phyloP scores from a whole-genome alignment of 179 eudicot genomes.

The Camellia oleifera region DNA sequence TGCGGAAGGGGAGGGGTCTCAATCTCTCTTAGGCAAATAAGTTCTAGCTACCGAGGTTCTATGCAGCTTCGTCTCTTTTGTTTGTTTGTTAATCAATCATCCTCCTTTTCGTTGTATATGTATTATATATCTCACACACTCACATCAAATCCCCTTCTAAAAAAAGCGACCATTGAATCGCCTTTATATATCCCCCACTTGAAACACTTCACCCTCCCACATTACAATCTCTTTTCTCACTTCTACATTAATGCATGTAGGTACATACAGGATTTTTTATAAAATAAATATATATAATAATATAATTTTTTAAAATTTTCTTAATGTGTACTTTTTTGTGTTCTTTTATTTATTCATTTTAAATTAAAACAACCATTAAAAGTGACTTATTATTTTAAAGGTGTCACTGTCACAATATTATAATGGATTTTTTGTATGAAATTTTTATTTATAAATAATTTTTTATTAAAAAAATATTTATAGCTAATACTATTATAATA shows the following conservation, averaged over 20 bases:
- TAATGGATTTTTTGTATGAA: too few species aligned
- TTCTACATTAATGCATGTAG: not conserved
- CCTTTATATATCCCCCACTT: not conserved
- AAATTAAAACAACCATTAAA: too few species aligned
- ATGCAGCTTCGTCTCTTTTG: constrained; percentile 14
- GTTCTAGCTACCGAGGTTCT: constrained; percentile 13
- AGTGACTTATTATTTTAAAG: too few species aligned
- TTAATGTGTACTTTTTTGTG: too few species aligned
- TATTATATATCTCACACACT: not conserved
- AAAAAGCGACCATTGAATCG: not conserved
- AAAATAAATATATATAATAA: too few species aligned
- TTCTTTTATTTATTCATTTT: too few species aligned
- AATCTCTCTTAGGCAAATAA: not conserved
- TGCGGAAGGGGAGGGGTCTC: not conserved
- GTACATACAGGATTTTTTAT: too few species aligned
- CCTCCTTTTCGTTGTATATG: not conserved
- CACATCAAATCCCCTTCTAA: not conserved
- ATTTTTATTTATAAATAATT: too few species aligned
- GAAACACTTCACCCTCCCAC: not conserved
- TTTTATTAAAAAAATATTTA: too few species aligned
- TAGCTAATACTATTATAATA: too few species aligned
- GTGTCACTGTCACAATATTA: too few species aligned
- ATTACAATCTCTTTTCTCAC: not conserved
- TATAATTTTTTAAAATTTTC: too few species aligned
- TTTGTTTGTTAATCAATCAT: constrained; percentile 17